Evolutionary conservation across 2,329 filamentous ascomycete species (phyloP).

Genomic region (Fusarium sp.): DNA sequence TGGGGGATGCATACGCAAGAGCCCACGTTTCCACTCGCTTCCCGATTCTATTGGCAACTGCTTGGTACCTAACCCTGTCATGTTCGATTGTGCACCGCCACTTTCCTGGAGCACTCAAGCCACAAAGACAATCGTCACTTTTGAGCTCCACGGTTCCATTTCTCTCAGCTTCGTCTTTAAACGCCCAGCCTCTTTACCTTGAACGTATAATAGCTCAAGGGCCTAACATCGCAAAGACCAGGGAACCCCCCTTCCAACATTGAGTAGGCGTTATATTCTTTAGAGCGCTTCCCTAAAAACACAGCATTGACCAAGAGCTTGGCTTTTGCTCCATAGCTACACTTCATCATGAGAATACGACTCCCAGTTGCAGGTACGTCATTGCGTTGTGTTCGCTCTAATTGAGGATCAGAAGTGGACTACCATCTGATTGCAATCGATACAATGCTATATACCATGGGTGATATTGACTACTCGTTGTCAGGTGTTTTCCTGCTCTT

Average conservation of each 20-base stretch:
- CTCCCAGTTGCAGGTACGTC: slow-evolving; percentile 85
- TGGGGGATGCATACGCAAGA: slow-evolving; percentile 20
- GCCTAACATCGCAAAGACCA: background rate
- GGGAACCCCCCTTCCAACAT: background rate
- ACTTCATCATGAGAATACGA: slow-evolving; percentile 78
- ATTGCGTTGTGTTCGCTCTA: slow-evolving; percentile 13
- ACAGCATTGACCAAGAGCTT: background rate
- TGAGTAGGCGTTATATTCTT: background rate
- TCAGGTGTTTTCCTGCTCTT: slow-evolving; percentile 76
- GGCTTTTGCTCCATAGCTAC: slow-evolving; percentile 7
- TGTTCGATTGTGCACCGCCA: slow-evolving; percentile 27
- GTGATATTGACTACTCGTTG: slow-evolving; percentile 13
- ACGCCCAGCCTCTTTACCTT: slow-evolving; percentile 24
- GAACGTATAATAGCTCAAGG: slow-evolving; percentile 20
- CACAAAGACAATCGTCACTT: slow-evolving; percentile 26
- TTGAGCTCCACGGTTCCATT: slow-evolving; percentile 18
- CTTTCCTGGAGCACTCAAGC: slow-evolving; percentile 16
- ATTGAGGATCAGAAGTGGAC: background rate
- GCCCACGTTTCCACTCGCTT: slow-evolving; percentile 28
- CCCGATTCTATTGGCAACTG: slow-evolving; percentile 11
- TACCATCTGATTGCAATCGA: background rate
- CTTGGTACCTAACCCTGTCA: slow-evolving; percentile 15
- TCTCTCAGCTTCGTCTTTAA: slow-evolving; percentile 25
- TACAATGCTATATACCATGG: background rate
- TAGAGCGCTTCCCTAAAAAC: background rate